A percentile compares a stretch with the other conserved stretches of the same genome.
Conservation (phyloP, 2,329 filamentous ascomycete genomes). For the Fusarium hostae region DNA sequence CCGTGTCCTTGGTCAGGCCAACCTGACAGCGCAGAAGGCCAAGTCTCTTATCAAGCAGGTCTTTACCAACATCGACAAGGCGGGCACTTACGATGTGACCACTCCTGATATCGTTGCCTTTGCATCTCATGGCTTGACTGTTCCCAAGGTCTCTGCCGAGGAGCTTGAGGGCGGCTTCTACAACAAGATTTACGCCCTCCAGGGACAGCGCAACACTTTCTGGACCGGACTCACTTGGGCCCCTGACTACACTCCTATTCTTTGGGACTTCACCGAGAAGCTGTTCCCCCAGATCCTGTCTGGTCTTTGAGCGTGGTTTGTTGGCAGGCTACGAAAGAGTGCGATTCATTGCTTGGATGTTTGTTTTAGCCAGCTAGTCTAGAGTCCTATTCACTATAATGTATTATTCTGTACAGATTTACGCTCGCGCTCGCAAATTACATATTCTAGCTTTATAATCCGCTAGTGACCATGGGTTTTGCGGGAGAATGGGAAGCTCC, state of each 20-base stretch:
- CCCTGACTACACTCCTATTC: slow-evolving; percentile 40
- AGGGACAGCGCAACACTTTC: slow-evolving; percentile 51
- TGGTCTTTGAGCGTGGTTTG: neutral
- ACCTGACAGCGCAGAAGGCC: slow-evolving; percentile 1
- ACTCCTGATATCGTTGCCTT: slow-evolving; percentile 30
- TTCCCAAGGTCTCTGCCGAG: slow-evolving; percentile 39
- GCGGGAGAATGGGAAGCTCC: no score
- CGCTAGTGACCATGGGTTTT: no score
- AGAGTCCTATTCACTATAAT: neutral
- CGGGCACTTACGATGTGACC: slow-evolving; percentile 10
- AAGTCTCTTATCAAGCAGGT: neutral
- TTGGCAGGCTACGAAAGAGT: fast-evolving
- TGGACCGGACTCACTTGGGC: slow-evolving; percentile 47
- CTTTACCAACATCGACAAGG: slow-evolving; percentile 1
- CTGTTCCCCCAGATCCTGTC: slow-evolving; percentile 17
- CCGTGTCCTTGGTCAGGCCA: slow-evolving; percentile 9
- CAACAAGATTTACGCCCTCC: slow-evolving; percentile 47
- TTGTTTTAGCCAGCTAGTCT: neutral
- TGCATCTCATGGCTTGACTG: slow-evolving; percentile 35
- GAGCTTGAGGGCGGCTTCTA: slow-evolving; percentile 50
- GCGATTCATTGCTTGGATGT: fast-evolving
- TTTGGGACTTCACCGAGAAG: slow-evolving; percentile 42
- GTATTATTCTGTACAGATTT: neutral
- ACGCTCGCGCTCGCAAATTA: no score
- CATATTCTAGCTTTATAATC: no score